These are phyloP conservation scores for Leccinum angustisporum DNA, from an alignment of 1,284 basidiomycete species.

Conservation along the genomic window DNA sequence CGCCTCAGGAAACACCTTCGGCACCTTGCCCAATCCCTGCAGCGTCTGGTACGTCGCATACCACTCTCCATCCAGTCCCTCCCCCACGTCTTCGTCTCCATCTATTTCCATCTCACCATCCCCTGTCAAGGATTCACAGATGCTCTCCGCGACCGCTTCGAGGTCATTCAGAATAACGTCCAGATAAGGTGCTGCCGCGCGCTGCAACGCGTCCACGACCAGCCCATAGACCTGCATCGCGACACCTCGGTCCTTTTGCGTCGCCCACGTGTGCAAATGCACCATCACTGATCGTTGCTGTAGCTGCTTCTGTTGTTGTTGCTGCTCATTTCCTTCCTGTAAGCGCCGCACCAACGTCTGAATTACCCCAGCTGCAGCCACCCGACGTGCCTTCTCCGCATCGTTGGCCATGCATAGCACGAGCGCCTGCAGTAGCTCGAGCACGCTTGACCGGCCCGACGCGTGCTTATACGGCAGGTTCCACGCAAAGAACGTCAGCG, in stretches of 20 bases:
- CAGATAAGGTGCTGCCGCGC: slow-evolving; percentile 49
- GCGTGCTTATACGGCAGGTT: slow-evolving; percentile 93
- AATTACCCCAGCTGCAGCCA: slow-evolving; percentile 84
- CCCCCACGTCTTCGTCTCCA: slow-evolving; percentile 28
- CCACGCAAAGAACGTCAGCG: slow-evolving; percentile 92
- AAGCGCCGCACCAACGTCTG: slow-evolving; percentile 73
- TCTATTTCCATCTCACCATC: slow-evolving; percentile 46
- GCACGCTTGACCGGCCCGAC: slow-evolving; percentile 86
- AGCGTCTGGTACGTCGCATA: slow-evolving; percentile 84
- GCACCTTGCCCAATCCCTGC: slow-evolving; percentile 62
- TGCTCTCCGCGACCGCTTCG: slow-evolving; percentile 48
- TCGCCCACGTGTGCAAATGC: slow-evolving; percentile 83
- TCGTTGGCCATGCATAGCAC: slow-evolving; percentile 96
- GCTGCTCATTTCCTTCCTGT: slow-evolving; percentile 59
- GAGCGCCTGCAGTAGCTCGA: slow-evolving; percentile 87
- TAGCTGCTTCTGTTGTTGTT: slow-evolving; percentile 30
- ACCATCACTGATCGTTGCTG: slow-evolving; percentile 46
- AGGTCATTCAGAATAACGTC: slow-evolving; percentile 61
- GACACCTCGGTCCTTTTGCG: slow-evolving; percentile 61
- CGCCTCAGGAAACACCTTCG: slow-evolving; percentile 59
- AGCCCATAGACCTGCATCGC: slow-evolving; percentile 83
- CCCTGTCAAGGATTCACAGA: slow-evolving; percentile 35
- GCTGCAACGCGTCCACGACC: slow-evolving; percentile 60
- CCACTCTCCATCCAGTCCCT: slow-evolving; percentile 59
- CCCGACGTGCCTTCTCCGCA: slow-evolving; percentile 83